Base-by-base conservation (phyloP, 2,329 filamentous ascomycete species). In the Fusarium sp. region DNA sequence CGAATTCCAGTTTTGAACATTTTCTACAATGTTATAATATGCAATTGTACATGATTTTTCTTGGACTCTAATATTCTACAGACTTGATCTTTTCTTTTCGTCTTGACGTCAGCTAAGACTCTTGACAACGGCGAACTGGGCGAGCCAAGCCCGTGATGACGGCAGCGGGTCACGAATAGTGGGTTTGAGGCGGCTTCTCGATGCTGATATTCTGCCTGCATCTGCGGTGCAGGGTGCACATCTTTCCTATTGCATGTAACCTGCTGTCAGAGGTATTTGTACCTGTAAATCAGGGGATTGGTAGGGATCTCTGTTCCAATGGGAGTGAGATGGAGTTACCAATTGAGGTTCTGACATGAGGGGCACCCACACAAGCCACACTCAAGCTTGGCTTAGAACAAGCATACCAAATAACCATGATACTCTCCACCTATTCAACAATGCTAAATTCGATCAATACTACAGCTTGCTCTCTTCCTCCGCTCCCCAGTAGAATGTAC, bases 401-500 rank as follows among this genome's bases (percentile, higher is more conserved):
- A 70, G 66, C 66, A 70, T 58, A 67, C 7, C 18, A 38, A 42
- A 60, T 45, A 62, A 56, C 60, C 39, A 55, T 58, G 51, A 48
- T 39, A 29, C 37, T 35, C 37, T n/a, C n/a, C n/a, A n/a, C n/a
- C n/a, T 48, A n/a, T 60, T 31, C n/a, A 44, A 42, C 31, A 51
- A 42, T 18, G 25, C 33, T 18, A 31, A 31, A 25, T 21, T 35
- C 39, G 18, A 33, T 6, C 42, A n/a, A 18, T 16, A n/a, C 25
- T 49, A 61, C 66, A 67, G 33, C 44, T 60, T 35, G 21, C 62
- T 59, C 25, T 72, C 73, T 33, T 74, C 65, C 39, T 80, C 77
- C 2, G 70, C 79, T 1, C 83, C 82, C 88, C 88, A 90, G 68
- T 88, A 89, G 73, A 86, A 90, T 29, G 87, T 88, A 68, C 81